A percentile compares a stretch with the other conserved stretches of the same genome.
Evolutionary conservation across 352 stramenopile species (phyloP).

Genomic region (Globisporangium megalacanthum): DNA sequence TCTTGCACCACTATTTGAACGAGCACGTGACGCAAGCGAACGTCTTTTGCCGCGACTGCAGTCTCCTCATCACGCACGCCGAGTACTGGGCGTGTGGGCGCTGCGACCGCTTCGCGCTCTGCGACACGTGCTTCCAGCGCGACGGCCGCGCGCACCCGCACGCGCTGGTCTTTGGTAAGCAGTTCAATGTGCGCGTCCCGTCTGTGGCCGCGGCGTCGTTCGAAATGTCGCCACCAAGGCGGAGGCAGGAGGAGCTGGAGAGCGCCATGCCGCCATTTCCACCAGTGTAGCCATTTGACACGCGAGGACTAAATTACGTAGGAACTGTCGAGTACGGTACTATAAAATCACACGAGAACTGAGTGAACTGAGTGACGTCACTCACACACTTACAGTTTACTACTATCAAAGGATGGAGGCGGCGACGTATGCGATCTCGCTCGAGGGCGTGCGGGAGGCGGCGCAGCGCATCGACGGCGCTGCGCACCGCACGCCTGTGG

Average conservation of each 20-base stretch:
- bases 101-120: constrained; percentile 60
- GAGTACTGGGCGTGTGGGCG: constrained; percentile 55
- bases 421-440: constrained; percentile 50
- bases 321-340: not conserved
- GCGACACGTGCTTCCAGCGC: constrained; percentile 60
- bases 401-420: not conserved
- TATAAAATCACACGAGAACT: too few relatives aligned
- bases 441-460: constrained; percentile 42
- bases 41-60: constrained; percentile 74
- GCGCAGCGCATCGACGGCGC: constrained; percentile 43
- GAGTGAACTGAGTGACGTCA: not conserved
- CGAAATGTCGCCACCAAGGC: not conserved
- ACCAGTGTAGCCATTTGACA: too few relatives aligned
- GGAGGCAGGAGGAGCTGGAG: not conserved
- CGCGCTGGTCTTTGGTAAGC: constrained; percentile 32
- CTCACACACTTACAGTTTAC: too few relatives aligned
- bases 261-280: not conserved
- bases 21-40: constrained; percentile 63
- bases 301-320: too few relatives aligned
- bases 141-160: constrained; percentile 42
- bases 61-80: constrained; percentile 67
- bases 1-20: constrained; percentile 86
- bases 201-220: not conserved
- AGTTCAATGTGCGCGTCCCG: constrained; percentile 2
- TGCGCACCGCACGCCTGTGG: constrained; percentile 60